Evolutionary conservation across 495 filamentous ascomycete genomes (phyloP), one percentile per base, ranked within the genome.

Genomic region (Podospora pseudoanserina): DNA sequence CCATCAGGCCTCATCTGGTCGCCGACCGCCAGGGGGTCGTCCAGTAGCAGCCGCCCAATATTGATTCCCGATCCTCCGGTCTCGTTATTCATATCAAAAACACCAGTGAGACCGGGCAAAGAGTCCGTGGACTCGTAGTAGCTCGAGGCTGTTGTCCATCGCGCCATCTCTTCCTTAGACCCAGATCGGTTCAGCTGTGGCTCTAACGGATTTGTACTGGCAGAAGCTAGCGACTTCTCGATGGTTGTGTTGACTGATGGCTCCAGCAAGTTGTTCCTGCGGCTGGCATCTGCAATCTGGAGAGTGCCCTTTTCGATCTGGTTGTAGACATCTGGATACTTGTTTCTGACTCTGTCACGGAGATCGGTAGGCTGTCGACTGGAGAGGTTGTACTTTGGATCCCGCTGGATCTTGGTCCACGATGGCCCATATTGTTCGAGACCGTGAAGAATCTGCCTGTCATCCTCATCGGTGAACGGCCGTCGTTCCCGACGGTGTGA

Each of bases 331-430:
- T 91, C 86, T 6, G 92, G 91, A 69, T 89, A 93, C 64, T 89
- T 90, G 67, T 91, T 93, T 20, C 93, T 85, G 64, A 96, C 90
- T 6, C 92, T 84, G 77, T 97, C 93, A 61, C 93, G 83, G 15
- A 97, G 79, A 73, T 97, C 92, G 5, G 91, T 93, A 2, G 92
- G 87, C 53, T 87, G 85, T 66, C 93, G 85, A 72, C 82, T 86
- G 9, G 82, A 78, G 13, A 97, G 80, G 20, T 88, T 84, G 61
- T 94, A 85, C 18, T 83, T 81, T 13, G 84, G 79, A 72, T 96
- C 92, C 61, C 89, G 84, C 70, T 90, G 88, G 28, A 97, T 96
- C 39, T 86, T 83, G 20, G 90, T 90, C 93, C 93, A 97, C 23
- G 88, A 83, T 57, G 91, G 88, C 1, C 93, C 93, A 69, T 96